phyloP scores from a whole-genome alignment of 441 rosid species.

The Adansonia grandidieri region DNA sequence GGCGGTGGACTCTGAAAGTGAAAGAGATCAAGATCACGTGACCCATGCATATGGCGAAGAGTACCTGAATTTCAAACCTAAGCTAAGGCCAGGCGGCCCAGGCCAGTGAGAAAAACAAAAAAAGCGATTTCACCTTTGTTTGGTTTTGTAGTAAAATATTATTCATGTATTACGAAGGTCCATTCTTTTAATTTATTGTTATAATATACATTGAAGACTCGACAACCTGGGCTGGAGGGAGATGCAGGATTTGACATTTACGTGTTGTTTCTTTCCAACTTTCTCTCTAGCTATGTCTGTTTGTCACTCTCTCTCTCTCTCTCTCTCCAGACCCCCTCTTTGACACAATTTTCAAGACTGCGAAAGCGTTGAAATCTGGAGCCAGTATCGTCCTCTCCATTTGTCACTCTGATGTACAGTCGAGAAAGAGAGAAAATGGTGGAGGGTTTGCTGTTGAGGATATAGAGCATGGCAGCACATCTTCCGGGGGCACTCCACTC shows the following conservation, averaged over 20 bases:
- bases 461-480: slow-evolving; percentile 61
- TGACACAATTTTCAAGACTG: slow-evolving; percentile 60
- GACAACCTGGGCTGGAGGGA: slow-evolving; percentile 42
- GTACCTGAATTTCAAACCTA: background rate
- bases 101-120: too few species aligned
- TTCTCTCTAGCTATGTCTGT: too few species aligned
- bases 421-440: slow-evolving; percentile 14
- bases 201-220: slow-evolving; percentile 15
- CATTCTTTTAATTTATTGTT: too few species aligned
- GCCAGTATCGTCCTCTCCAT: slow-evolving; percentile 89
- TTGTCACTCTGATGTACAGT: slow-evolving; percentile 76
- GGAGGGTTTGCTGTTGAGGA: slow-evolving; percentile 1
- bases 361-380: slow-evolving; percentile 70
- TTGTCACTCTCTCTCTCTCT: background rate
- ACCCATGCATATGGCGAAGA: slow-evolving; percentile 35
- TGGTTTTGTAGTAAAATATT: too few species aligned
- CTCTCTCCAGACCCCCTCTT: background rate
- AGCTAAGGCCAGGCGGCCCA: too few species aligned
- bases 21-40: slow-evolving; percentile 33
- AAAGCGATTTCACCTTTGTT: too few species aligned
- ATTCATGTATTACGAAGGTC: too few species aligned
- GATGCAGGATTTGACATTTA: slow-evolving; percentile 60
- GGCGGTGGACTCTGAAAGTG: background rate
- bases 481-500: slow-evolving; percentile 74
- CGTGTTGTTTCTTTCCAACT: slow-evolving; percentile 56